Evolutionary conservation across 139 green algal genomes (phyloP).

Genomic region (Coelastrella sp.): DNA sequence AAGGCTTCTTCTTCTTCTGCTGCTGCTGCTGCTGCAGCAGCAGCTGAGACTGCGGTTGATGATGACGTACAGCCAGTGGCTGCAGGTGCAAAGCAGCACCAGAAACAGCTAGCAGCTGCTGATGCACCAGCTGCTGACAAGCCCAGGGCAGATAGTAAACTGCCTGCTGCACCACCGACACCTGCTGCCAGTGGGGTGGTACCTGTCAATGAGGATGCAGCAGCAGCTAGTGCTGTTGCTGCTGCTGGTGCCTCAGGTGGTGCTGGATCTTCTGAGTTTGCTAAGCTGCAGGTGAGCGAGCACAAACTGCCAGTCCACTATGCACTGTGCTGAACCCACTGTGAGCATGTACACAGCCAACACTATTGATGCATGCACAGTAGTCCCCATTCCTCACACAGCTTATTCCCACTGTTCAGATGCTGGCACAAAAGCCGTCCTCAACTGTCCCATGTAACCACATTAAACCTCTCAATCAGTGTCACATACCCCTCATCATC

Average conservation of each 20-base stretch:
- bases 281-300: constrained; percentile 32
- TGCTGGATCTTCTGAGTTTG: constrained; percentile 10
- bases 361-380: neutral
- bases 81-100: neutral
- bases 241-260: neutral
- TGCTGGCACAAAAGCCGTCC: neutral
- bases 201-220: neutral
- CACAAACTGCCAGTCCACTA: too few species aligned
- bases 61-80: neutral
- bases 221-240: neutral
- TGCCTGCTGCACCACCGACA: neutral
- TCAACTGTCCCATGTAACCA: neutral
- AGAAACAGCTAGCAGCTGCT: neutral
- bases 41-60: neutral
- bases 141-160: neutral
- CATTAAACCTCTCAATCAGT: neutral
- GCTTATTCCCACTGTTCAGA: neutral
- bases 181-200: neutral
- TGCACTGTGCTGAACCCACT: neutral
- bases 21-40: constrained; percentile 4
- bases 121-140: neutral
- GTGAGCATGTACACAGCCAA: neutral
- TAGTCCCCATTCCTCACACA: neutral
- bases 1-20: neutral
- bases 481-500: neutral